Conservation (phyloP, 441 rosid genomes). For the Aleurites moluccanus region DNA sequence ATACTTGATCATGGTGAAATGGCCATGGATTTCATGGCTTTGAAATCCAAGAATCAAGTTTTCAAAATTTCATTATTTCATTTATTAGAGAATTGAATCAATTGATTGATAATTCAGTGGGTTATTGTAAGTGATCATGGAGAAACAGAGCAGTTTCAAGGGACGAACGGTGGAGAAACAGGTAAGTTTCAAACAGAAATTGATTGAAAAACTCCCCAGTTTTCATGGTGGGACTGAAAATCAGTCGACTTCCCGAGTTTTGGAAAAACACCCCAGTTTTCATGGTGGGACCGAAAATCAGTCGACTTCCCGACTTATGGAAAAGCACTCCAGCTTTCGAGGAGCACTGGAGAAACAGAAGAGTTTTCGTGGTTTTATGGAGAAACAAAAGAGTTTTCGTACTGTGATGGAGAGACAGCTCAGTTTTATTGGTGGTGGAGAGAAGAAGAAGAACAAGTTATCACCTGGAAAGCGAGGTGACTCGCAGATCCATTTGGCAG, state of each 20-base stretch:
- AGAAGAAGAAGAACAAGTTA: conserved; percentile 69
- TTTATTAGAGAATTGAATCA: not conserved
- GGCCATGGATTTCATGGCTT: too few relatives aligned
- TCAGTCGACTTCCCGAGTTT: conserved; percentile 22
- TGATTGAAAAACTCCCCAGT: conserved; percentile 36
- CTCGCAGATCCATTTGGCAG: conserved; percentile 72
- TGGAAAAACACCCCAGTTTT: conserved; percentile 60
- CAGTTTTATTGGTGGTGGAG: conserved; percentile 73
- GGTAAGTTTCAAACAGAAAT: conserved; percentile 35
- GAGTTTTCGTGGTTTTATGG: conserved; percentile 61
- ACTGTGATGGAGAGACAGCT: conserved; percentile 80
- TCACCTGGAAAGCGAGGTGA: conserved; percentile 96
- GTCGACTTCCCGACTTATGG: conserved; percentile 32
- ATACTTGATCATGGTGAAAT: conserved; percentile 39
- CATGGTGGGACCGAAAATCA: conserved; percentile 40
- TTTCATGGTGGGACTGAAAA: conserved; percentile 35
- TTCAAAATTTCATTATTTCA: conserved; percentile 11
- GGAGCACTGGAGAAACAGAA: conserved; percentile 53
- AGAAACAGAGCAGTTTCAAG: conserved; percentile 35
- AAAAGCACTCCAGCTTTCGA: conserved; percentile 54
- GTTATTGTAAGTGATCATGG: conserved; percentile 35
- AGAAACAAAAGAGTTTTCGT: conserved; percentile 78
- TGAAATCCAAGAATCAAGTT: conserved; percentile 15
- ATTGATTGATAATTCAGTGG: conserved; percentile 18
- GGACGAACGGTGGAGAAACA: conserved; percentile 40